Percentiles rank a stretch among this genome's conserved stretches.
Evolutionary conservation across 1,284 basidiomycete species (phyloP).

Genomic region (Sanghuangporus sanghuang): DNA sequence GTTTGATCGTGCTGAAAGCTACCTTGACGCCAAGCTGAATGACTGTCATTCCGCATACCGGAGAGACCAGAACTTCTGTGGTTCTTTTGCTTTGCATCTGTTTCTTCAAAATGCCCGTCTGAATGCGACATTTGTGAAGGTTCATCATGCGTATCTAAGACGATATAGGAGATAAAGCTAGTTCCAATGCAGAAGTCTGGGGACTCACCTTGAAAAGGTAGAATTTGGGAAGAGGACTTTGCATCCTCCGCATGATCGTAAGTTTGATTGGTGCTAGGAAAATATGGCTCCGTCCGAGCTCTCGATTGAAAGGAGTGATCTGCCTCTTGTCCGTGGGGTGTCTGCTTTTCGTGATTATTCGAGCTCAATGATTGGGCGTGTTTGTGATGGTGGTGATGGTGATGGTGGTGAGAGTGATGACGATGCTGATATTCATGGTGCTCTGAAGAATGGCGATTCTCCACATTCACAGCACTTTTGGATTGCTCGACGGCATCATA

Average conservation of each 20-base stretch:
- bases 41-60: not conserved
- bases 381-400: constrained; percentile 1
- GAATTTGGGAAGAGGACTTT: constrained; percentile 2
- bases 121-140: not conserved
- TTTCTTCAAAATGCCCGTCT: not conserved
- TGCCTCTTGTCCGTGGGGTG: not conserved
- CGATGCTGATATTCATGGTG: not conserved
- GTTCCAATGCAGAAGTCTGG: not conserved
- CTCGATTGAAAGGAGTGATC: not conserved
- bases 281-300: not conserved
- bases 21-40: not conserved
- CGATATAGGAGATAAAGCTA: not conserved
- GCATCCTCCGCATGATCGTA: not conserved
- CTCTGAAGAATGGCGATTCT: not conserved
- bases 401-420: not conserved
- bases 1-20: not conserved
- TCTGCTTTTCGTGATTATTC: not conserved
- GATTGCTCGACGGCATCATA: not conserved
- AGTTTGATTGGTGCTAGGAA: not conserved
- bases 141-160: constrained; percentile 2
- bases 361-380: constrained; percentile 1
- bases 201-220: not conserved
- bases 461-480: not conserved
- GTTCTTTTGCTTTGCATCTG: not conserved
- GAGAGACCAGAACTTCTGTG: not conserved